These are phyloP conservation scores for Sisymbrium irio DNA, from an alignment of 345 rosid species.

Conservation along the genomic window DNA sequence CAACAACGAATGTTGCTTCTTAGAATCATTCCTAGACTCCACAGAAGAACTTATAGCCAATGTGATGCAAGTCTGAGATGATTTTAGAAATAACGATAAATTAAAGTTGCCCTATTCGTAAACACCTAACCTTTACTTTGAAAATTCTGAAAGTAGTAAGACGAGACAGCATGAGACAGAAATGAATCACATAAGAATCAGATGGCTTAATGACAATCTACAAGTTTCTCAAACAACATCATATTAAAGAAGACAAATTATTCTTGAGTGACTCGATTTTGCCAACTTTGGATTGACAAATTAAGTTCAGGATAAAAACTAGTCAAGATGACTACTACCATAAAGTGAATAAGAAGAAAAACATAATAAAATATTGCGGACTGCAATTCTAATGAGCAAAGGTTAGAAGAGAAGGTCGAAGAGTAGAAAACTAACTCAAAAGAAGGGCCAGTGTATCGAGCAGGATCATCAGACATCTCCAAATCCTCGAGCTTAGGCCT, in stretches of 20 bases:
- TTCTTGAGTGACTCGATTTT: background rate
- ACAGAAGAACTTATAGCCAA: background rate
- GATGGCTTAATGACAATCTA: background rate
- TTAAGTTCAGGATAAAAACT: background rate
- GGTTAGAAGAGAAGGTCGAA: background rate
- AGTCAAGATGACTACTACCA: background rate
- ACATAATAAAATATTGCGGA: no score
- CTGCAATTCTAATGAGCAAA: background rate
- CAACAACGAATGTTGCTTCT: background rate
- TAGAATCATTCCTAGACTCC: background rate
- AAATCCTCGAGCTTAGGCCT: slow-evolving; percentile 56
- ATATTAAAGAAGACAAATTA: background rate
- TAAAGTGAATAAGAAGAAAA: background rate
- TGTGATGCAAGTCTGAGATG: background rate
- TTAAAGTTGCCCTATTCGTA: background rate
- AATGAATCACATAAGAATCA: background rate
- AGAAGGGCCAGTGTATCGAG: slow-evolving; percentile 68
- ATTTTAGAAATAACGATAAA: background rate
- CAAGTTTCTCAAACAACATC: background rate
- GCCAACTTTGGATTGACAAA: no score
- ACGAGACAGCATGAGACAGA: background rate
- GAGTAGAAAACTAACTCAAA: slow-evolving; percentile 62
- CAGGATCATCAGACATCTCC: slow-evolving; percentile 38
- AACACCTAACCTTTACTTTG: background rate
- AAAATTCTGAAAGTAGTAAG: background rate